These are phyloP conservation scores for Ceratocystis cacaofunesta DNA, from an alignment of 2,329 filamentous ascomycete genomes.

Conservation along the genomic window DNA sequence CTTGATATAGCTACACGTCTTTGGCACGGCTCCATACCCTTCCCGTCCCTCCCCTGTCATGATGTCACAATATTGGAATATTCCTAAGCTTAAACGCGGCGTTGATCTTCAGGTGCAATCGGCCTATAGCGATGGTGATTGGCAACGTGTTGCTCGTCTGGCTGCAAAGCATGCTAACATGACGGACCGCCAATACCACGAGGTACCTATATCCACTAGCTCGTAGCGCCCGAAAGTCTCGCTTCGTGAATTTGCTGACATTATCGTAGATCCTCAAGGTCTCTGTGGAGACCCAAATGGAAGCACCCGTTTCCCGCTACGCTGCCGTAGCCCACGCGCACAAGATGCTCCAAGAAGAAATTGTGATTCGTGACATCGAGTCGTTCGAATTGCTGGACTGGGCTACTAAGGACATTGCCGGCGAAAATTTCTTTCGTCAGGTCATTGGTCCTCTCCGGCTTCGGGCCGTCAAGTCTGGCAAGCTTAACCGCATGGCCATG, in stretches of 20 bases:
- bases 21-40: neutral
- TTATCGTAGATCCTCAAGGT: constrained; percentile 9
- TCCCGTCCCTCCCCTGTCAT: neutral
- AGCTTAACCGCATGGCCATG: constrained; percentile 36
- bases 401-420: constrained; percentile 29
- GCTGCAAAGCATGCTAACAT: constrained; percentile 36
- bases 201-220: constrained; percentile 26
- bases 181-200: constrained; percentile 39
- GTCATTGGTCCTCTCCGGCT: constrained; percentile 36
- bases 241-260: neutral
- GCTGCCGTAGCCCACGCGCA: constrained; percentile 6
- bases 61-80: constrained; percentile 14
- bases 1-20: neutral
- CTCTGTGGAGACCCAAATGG: constrained; percentile 9
- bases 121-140: constrained; percentile 40
- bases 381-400: constrained; percentile 41
- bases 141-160: constrained; percentile 35
- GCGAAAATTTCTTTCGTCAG: constrained; percentile 30
- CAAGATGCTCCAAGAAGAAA: constrained; percentile 28
- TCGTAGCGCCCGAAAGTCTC: neutral
- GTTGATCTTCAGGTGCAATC: constrained; percentile 41
- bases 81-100: constrained; percentile 32
- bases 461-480: constrained; percentile 30
- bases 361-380: constrained; percentile 34
- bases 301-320: constrained; percentile 5